Conservation (phyloP, 371 early-diverging fungal genomes). For the Chytridium lagenaria region DNA sequence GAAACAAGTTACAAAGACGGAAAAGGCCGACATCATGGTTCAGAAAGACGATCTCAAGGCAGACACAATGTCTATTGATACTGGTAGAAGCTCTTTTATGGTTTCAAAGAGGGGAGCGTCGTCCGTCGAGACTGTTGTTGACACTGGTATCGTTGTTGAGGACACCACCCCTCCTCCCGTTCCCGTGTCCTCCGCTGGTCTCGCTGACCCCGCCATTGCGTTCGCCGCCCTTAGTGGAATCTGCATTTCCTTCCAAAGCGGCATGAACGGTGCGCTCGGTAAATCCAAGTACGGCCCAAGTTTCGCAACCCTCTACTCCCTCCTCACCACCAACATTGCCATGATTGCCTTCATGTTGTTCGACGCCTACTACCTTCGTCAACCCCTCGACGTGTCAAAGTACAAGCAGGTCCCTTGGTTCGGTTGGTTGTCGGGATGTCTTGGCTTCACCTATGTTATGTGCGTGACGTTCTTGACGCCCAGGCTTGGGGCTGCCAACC, state of each 20-base stretch:
- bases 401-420: constrained; percentile 10
- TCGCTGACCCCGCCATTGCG: background rate
- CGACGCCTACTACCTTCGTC: background rate
- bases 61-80: background rate
- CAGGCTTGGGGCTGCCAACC: background rate
- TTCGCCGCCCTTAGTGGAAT: background rate
- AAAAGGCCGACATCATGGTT: background rate
- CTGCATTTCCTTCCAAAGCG: background rate
- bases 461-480: background rate
- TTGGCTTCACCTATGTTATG: constrained; percentile 9
- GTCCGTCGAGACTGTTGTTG: too few species aligned
- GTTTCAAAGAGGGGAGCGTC: too few species aligned
- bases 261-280: constrained; percentile 8
- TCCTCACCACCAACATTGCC: background rate
- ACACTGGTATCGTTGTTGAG: too few species aligned
- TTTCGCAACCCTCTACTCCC: background rate
- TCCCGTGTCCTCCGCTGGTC: background rate
- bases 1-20: too few species aligned
- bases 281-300: background rate
- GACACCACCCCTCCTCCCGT: too few species aligned
- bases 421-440: background rate
- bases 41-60: background rate
- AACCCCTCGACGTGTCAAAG: background rate
- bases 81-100: background rate
- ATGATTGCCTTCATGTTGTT: background rate